A percentile compares a stretch with the other conserved stretches of the same genome.
These are phyloP conservation scores for Plasmodium billcollinsi DNA, from an alignment of 169 alveolate species.

Conservation along the genomic window DNA sequence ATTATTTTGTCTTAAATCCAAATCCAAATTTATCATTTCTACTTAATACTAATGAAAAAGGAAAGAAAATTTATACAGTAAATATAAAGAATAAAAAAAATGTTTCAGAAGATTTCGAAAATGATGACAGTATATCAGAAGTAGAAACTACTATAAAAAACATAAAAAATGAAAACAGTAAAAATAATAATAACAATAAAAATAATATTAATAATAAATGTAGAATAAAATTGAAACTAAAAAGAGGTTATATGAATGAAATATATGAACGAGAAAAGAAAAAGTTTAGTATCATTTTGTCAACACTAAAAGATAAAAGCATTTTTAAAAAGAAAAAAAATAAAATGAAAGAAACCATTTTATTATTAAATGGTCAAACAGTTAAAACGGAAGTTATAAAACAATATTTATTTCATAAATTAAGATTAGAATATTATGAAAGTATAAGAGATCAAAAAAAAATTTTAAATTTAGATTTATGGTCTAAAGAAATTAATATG, in stretches of 20 bases:
- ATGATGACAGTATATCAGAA: background rate
- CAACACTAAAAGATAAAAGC: conserved; percentile 40
- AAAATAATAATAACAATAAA: background rate
- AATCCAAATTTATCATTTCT: conserved; percentile 47
- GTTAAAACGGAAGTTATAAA: conserved; percentile 51
- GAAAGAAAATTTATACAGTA: background rate
- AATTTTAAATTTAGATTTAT: conserved; percentile 55
- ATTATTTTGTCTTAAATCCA: conserved; percentile 34
- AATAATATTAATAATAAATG: background rate
- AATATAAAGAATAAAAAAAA: background rate
- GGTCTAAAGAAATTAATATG: conserved; percentile 75
- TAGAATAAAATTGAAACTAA: conserved; percentile 33
- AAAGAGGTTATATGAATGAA: conserved; percentile 70
- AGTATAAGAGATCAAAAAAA: conserved; percentile 72
- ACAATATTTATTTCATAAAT: conserved; percentile 56
- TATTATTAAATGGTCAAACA: conserved; percentile 64
- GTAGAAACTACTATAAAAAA: background rate
- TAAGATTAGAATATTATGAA: conserved; percentile 73
- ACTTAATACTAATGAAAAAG: background rate
- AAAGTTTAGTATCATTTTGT: conserved; percentile 20
- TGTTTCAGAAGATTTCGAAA: background rate
- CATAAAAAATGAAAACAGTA: background rate
- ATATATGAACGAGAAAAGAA: conserved; percentile 51
- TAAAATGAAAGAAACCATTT: conserved; percentile 46
- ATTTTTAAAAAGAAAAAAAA: conserved; percentile 27